A percentile compares a stretch with the other conserved stretches of the same genome.
Evolutionary conservation across 2,329 filamentous ascomycete genomes (phyloP).

Genomic region (Cladosporium sphaerospermum): DNA sequence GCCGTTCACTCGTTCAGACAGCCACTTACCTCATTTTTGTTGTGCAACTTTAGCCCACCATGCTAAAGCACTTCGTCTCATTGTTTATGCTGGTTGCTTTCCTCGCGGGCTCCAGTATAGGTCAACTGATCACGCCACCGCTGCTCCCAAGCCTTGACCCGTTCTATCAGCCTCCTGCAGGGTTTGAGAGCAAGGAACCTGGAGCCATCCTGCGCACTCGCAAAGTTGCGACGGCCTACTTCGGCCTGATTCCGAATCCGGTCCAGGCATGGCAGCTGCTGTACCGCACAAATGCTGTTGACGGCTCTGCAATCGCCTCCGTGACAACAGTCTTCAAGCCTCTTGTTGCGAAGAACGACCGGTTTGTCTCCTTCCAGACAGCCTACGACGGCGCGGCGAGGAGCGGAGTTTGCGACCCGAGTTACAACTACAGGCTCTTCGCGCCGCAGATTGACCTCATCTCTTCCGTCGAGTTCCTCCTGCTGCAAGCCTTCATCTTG

Average conservation of each 20-base stretch:
- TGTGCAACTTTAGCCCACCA: background rate
- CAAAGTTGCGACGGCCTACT: slow-evolving; percentile 16
- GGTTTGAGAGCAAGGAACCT: slow-evolving; percentile 18
- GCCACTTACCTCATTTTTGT: too few species aligned
- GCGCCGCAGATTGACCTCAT: slow-evolving; percentile 20
- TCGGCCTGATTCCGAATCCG: slow-evolving; percentile 20
- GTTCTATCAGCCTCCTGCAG: slow-evolving; percentile 24
- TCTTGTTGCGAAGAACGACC: slow-evolving; percentile 16
- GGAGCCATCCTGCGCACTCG: slow-evolving; percentile 23
- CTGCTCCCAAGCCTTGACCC: slow-evolving; percentile 19
- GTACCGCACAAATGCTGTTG: slow-evolving; percentile 21
- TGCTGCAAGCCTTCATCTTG: slow-evolving; percentile 18
- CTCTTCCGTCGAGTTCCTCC: slow-evolving; percentile 17
- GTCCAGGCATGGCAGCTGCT: slow-evolving; percentile 23
- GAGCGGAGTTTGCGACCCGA: slow-evolving; percentile 33
- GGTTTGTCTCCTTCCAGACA: slow-evolving; percentile 26
- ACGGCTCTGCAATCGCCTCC: slow-evolving; percentile 23
- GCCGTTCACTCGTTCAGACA: too few species aligned
- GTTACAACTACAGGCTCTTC: slow-evolving; percentile 29
- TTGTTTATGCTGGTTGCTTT: background rate
- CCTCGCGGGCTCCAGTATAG: background rate
- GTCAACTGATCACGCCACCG: slow-evolving; percentile 1
- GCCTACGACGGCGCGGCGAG: slow-evolving; percentile 31
- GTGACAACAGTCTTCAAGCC: slow-evolving; percentile 26
- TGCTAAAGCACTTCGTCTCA: slow-evolving; percentile 1